Evolutionary conservation across 208 protist genomes (phyloP).

Genomic region (Leishmania arabica): DNA sequence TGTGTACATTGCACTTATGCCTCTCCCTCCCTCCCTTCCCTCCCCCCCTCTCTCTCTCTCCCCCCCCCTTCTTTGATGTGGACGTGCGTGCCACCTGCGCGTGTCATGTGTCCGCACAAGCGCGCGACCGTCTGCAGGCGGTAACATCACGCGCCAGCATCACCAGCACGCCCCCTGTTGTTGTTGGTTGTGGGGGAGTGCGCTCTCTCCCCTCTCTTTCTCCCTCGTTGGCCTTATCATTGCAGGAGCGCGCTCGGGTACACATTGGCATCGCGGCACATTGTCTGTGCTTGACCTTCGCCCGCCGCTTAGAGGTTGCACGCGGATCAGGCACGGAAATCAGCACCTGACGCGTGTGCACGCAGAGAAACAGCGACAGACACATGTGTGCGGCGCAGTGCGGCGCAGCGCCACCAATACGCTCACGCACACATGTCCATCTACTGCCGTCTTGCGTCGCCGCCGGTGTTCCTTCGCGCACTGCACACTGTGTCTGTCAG

Average conservation of each 20-base stretch:
- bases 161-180: no score
- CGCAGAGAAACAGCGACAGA: background rate
- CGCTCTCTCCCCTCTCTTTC: background rate
- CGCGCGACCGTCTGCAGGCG: background rate
- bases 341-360: background rate
- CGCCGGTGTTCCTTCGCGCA: constrained; percentile 60
- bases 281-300: background rate
- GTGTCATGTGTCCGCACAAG: background rate
- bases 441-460: constrained; percentile 59
- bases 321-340: background rate
- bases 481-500: constrained; percentile 51
- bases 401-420: background rate
- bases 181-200: background rate
- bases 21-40: background rate
- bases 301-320: background rate
- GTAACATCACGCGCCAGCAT: no score
- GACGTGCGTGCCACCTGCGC: background rate
- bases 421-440: constrained; percentile 57
- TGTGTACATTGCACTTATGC: background rate
- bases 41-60: background rate
- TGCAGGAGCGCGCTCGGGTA: background rate
- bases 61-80: background rate
- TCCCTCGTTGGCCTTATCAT: background rate
- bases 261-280: background rate
- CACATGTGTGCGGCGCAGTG: background rate